Evolutionary conservation across 768 basidiomycete genomes (phyloP).

Genomic region (Amanita rimosa): DNA sequence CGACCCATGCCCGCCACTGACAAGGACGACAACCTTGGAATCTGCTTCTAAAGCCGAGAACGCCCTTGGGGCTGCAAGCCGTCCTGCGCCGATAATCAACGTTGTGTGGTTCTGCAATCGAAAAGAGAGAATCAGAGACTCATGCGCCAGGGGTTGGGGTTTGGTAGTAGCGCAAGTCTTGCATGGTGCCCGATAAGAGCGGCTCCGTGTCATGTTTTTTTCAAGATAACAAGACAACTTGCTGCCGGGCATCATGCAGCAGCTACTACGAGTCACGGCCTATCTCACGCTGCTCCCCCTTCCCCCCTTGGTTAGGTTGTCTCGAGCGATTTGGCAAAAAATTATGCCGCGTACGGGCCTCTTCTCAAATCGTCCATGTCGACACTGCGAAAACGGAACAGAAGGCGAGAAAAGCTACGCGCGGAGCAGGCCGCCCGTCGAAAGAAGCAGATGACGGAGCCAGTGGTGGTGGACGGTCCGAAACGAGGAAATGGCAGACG

Average conservation of each 20-base stretch:
- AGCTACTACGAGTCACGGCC: too few relatives aligned
- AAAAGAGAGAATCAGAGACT: conserved; percentile 77
- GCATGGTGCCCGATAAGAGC: conserved; percentile 29
- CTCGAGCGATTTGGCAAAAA: conserved; percentile 49
- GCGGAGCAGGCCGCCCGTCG: conserved; percentile 56
- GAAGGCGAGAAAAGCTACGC: conserved; percentile 80
- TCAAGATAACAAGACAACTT: too few relatives aligned
- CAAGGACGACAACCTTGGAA: conserved; percentile 55
- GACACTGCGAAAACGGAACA: conserved; percentile 84
- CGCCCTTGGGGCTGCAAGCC: conserved; percentile 76
- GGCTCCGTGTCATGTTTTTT: too few relatives aligned
- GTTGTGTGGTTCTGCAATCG: conserved; percentile 38
- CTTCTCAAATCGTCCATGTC: conserved; percentile 75
- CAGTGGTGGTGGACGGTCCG: conserved; percentile 57
- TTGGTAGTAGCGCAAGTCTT: conserved; percentile 28
- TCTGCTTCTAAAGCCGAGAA: conserved; percentile 77
- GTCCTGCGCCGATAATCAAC: conserved; percentile 69
- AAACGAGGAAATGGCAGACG: conserved; percentile 68
- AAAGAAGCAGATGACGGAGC: conserved; percentile 66
- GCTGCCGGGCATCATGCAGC: too few relatives aligned
- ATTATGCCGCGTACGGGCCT: conserved; percentile 62
- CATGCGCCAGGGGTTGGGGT: conserved; percentile 54
- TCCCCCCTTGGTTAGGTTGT: conserved; percentile 51
- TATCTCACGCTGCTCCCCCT: background rate
- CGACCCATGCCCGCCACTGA: conserved; percentile 30